These are phyloP conservation scores for Megacollybia marginata DNA, from an alignment of 768 basidiomycete genomes.

Conservation along the genomic window DNA sequence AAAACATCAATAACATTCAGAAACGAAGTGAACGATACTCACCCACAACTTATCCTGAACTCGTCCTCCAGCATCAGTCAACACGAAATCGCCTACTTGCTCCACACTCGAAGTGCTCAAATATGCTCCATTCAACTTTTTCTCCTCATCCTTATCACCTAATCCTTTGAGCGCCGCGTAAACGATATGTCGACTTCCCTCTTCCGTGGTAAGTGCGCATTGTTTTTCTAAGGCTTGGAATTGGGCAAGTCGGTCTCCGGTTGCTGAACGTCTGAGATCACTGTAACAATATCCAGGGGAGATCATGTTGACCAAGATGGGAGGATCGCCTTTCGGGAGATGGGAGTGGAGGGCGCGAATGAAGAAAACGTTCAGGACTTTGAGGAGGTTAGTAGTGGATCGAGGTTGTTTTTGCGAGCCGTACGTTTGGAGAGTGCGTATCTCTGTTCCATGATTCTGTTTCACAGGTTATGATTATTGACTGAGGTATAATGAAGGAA, in stretches of 20 bases:
- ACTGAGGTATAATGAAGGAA: background rate
- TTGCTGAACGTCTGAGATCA: conserved; percentile 8
- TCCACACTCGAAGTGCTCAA: no score
- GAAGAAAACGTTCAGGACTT: conserved; percentile 24
- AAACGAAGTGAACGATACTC: conserved; percentile 3
- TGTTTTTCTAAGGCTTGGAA: no score
- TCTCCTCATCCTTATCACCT: conserved; percentile 11
- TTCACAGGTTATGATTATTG: no score
- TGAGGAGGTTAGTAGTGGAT: background rate
- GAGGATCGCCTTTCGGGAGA: conserved; percentile 8
- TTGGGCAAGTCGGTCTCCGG: background rate
- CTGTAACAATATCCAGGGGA: conserved; percentile 25
- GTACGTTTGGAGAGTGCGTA: conserved; percentile 21
- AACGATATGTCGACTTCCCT: conserved; percentile 27
- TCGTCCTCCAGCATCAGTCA: conserved; percentile 19
- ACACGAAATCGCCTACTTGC: conserved; percentile 24
- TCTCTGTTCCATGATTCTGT: conserved; percentile 11
- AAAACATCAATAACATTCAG: background rate
- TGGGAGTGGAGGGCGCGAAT: conserved; percentile 17
- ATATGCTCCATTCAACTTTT: conserved; percentile 13
- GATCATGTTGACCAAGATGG: conserved; percentile 17
- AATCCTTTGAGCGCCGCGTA: conserved; percentile 14
- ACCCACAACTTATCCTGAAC: conserved; percentile 28
- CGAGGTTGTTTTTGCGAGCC: background rate
- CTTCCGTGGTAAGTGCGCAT: conserved; percentile 12